These are phyloP conservation scores for Dioszegia hungarica DNA, from an alignment of 768 basidiomycete genomes.

Conservation along the genomic window DNA sequence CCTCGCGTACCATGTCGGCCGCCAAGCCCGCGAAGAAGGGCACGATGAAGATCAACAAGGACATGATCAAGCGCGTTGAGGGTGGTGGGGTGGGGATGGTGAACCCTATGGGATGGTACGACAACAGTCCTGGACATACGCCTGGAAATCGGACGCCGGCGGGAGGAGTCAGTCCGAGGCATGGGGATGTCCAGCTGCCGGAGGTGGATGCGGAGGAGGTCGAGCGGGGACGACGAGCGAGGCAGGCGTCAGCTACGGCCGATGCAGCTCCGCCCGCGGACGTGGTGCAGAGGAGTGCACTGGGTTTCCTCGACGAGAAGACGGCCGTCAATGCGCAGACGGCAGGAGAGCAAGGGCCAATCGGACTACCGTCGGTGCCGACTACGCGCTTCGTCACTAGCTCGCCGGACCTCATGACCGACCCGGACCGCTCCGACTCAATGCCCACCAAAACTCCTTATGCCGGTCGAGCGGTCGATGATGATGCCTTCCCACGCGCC, in stretches of 20 bases:
- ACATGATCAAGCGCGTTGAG: slow-evolving; percentile 50
- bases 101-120: slow-evolving; percentile 50
- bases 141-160: slow-evolving; percentile 11
- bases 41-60: slow-evolving; percentile 35
- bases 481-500: slow-evolving; percentile 46
- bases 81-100: slow-evolving; percentile 49
- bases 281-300: neutral
- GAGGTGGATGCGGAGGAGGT: slow-evolving; percentile 3
- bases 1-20: neutral
- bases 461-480: slow-evolving; percentile 15
- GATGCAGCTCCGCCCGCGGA: neutral
- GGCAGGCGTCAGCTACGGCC: neutral
- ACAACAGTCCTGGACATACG: slow-evolving; percentile 15
- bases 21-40: slow-evolving; percentile 21
- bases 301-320: neutral
- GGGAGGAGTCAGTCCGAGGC: slow-evolving; percentile 1
- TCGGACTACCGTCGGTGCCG: too few relatives aligned
- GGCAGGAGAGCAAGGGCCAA: too few relatives aligned
- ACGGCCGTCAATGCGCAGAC: neutral
- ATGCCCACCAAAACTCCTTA: slow-evolving; percentile 13
- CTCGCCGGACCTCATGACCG: slow-evolving; percentile 1
- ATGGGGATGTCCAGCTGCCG: neutral
- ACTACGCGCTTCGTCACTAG: neutral
- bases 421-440: slow-evolving; percentile 5
- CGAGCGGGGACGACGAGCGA: neutral